phyloP scores from a whole-genome alignment of 2,329 filamentous ascomycete species.

The Ophiocordyceps camponoti-floridani region DNA sequence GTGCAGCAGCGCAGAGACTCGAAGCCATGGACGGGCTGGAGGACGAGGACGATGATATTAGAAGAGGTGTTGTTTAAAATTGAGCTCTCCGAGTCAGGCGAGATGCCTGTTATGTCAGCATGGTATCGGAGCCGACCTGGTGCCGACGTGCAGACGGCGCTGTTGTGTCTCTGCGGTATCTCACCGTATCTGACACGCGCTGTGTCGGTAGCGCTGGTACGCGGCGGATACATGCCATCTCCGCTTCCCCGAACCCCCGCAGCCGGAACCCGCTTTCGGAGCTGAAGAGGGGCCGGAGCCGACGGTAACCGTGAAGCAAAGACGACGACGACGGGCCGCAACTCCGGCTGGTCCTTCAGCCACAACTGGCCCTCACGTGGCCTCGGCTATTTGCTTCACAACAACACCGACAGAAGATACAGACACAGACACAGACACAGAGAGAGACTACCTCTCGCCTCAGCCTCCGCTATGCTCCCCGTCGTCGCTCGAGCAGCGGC shows the following conservation, averaged over 20 bases:
- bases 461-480: conserved; percentile 1
- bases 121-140: not conserved
- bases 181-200: not conserved
- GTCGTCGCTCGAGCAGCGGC: not conserved
- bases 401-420: too few relatives aligned
- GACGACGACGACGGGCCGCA: too few relatives aligned
- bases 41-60: not conserved
- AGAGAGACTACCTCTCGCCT: too few relatives aligned
- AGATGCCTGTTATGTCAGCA: not conserved
- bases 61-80: not conserved
- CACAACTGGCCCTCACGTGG: too few relatives aligned
- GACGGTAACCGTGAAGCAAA: too few relatives aligned
- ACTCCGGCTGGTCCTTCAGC: too few relatives aligned
- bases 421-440: too few relatives aligned
- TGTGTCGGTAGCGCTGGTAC: not conserved
- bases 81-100: not conserved
- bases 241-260: too few relatives aligned
- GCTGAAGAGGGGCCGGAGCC: too few relatives aligned
- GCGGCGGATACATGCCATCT: not conserved
- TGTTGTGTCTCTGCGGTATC: not conserved
- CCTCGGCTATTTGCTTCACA: too few relatives aligned
- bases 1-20: conserved; percentile 4
- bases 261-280: too few relatives aligned
- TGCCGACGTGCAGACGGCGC: not conserved
- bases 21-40: conserved; percentile 7